Percentiles rank a stretch among this genome's conserved stretches.
Conservation (phyloP, 202 grass and related monocot species). For the Hordeum pubiflorum region DNA sequence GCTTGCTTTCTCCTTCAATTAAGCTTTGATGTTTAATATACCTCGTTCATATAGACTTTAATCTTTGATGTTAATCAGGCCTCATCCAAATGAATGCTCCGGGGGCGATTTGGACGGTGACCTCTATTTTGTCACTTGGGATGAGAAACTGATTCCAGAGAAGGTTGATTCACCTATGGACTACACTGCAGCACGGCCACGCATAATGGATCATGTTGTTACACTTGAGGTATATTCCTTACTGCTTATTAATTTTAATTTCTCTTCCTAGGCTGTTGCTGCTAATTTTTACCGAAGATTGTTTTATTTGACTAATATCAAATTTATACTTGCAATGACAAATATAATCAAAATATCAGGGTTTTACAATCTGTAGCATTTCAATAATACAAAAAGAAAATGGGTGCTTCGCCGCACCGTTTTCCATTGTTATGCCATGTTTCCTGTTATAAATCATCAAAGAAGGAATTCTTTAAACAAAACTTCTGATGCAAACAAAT, state of each 20-base stretch:
- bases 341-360: slow-evolving; percentile 7
- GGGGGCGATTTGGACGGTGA: slow-evolving; percentile 96
- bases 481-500: neutral
- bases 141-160: slow-evolving; percentile 56
- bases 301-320: slow-evolving; percentile 1
- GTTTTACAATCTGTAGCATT: slow-evolving; percentile 3
- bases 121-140: slow-evolving; percentile 86
- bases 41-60: neutral
- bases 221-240: slow-evolving; percentile 62
- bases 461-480: neutral
- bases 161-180: slow-evolving; percentile 84
- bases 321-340: neutral
- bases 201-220: slow-evolving; percentile 83
- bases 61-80: slow-evolving; percentile 44
- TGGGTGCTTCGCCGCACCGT: too few species aligned
- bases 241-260: neutral
- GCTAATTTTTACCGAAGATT: neutral
- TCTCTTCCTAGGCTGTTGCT: neutral
- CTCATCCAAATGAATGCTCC: slow-evolving; percentile 95
- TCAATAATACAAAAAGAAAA: neutral
- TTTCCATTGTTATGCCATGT: neutral
- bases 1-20: neutral
- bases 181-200: slow-evolving; percentile 65
- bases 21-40: neutral
- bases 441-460: neutral